Percentiles rank a stretch among this genome's conserved stretches.
These are phyloP conservation scores for Akanthomyces uredinophilus DNA, from an alignment of 2,329 filamentous ascomycete genomes.

Conservation along the genomic window DNA sequence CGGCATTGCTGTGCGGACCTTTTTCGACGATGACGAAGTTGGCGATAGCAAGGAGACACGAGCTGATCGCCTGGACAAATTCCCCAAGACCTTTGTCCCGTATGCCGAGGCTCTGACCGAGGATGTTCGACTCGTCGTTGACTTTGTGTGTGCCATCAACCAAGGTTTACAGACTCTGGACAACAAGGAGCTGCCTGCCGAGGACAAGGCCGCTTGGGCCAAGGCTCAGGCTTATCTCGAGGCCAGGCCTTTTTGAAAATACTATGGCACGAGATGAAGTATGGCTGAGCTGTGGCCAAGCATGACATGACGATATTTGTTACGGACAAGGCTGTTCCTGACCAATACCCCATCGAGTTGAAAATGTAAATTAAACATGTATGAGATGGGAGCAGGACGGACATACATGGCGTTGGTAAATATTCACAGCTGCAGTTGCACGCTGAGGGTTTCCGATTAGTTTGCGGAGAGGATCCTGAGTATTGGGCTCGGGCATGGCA, in stretches of 20 bases:
- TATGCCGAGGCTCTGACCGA: constrained; percentile 54
- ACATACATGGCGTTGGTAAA: constrained; percentile 9
- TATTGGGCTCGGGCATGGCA: neutral
- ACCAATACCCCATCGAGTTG: constrained; percentile 7
- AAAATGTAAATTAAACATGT: neutral
- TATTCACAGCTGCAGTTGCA: constrained; percentile 6
- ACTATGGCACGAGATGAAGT: neutral
- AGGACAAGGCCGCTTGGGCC: constrained; percentile 49
- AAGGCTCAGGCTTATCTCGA: constrained; percentile 51
- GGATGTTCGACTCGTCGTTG: constrained; percentile 53
- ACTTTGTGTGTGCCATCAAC: constrained; percentile 54
- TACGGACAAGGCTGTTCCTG: constrained; percentile 3
- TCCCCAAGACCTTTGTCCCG: constrained; percentile 52
- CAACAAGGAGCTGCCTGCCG: constrained; percentile 40
- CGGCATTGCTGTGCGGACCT: constrained; percentile 74
- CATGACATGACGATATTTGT: constrained; percentile 8
- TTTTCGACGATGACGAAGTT: constrained; percentile 65
- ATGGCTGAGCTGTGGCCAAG: neutral
- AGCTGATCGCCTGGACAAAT: constrained; percentile 41
- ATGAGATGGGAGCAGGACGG: constrained; percentile 6
- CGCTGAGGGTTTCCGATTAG: neutral
- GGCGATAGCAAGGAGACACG: constrained; percentile 47
- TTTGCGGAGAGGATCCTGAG: neutral
- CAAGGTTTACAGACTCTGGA: constrained; percentile 52
- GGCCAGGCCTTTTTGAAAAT: constrained; percentile 33